Evolutionary conservation across 2,329 filamentous ascomycete genomes (phyloP).

Genomic region (Bisporella sp.): DNA sequence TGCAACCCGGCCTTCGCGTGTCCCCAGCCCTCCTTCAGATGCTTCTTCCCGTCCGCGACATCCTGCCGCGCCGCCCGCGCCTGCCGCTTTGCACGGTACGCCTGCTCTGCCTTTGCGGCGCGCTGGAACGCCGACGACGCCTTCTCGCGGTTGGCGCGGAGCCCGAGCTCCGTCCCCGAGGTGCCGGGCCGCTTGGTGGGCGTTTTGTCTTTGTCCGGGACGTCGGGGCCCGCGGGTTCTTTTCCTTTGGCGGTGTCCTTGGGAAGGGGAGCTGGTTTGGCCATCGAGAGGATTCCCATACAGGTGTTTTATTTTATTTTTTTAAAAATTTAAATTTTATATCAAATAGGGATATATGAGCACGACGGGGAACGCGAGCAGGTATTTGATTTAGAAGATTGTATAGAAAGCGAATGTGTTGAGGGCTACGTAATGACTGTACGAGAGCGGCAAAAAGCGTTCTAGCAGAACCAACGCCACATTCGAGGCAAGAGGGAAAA

Average conservation of each 20-base stretch:
- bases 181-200: conserved; percentile 6
- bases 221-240: neutral
- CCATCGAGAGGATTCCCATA: neutral
- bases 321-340: too few relatives aligned
- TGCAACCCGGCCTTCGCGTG: conserved; percentile 9
- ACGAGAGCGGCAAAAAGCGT: too few relatives aligned
- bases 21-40: conserved; percentile 9
- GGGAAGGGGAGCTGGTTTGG: neutral
- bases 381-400: too few relatives aligned
- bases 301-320: neutral
- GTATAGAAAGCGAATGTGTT: too few relatives aligned
- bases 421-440: too few relatives aligned
- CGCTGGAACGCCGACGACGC: conserved; percentile 16
- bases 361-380: too few relatives aligned
- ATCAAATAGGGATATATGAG: too few relatives aligned
- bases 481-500: too few relatives aligned
- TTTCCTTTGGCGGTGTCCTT: neutral
- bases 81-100: conserved; percentile 17
- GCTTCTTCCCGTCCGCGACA: conserved; percentile 13
- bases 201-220: neutral
- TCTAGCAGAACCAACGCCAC: too few relatives aligned
- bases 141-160: conserved; percentile 16
- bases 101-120: conserved; percentile 18
- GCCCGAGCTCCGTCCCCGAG: conserved; percentile 14
- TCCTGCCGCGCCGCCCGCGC: conserved; percentile 15